These are phyloP conservation scores for Tirmania nivea DNA, from an alignment of 495 filamentous ascomycete genomes.

Conservation along the genomic window DNA sequence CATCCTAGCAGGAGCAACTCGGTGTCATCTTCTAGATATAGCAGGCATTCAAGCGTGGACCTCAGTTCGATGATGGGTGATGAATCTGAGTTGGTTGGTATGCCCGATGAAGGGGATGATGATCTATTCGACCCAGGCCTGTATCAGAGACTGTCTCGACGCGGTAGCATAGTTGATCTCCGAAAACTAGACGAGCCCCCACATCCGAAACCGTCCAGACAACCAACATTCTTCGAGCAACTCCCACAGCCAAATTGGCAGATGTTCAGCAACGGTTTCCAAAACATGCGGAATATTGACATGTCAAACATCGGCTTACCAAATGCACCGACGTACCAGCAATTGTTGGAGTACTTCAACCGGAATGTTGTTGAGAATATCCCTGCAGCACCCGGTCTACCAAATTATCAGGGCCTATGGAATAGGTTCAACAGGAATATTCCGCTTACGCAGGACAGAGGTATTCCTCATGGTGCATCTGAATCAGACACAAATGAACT, in stretches of 20 bases:
- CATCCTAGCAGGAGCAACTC: conserved; percentile 36
- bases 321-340: not conserved
- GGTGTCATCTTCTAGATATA: conserved; percentile 24
- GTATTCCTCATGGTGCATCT: not conserved
- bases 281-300: conserved; percentile 11
- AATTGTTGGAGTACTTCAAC: not conserved
- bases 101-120: conserved; percentile 25
- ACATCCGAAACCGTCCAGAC: conserved; percentile 9
- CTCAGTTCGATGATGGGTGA: conserved; percentile 36
- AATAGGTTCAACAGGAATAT: not conserved
- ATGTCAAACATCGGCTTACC: conserved; percentile 16
- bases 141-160: conserved; percentile 17
- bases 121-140: conserved; percentile 25
- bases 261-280: not conserved
- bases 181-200: conserved; percentile 36
- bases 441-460: not conserved
- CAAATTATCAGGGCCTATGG: not conserved
- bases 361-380: not conserved
- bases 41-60: conserved; percentile 42
- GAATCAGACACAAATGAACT: not conserved
- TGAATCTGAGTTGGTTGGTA: conserved; percentile 22
- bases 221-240: not conserved
- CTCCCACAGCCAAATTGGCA: not conserved
- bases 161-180: conserved; percentile 9
- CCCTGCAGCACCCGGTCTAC: not conserved